Evolutionary conservation across 2,329 filamentous ascomycete genomes (phyloP).

Genomic region (Akanthomyces uredinophilus): DNA sequence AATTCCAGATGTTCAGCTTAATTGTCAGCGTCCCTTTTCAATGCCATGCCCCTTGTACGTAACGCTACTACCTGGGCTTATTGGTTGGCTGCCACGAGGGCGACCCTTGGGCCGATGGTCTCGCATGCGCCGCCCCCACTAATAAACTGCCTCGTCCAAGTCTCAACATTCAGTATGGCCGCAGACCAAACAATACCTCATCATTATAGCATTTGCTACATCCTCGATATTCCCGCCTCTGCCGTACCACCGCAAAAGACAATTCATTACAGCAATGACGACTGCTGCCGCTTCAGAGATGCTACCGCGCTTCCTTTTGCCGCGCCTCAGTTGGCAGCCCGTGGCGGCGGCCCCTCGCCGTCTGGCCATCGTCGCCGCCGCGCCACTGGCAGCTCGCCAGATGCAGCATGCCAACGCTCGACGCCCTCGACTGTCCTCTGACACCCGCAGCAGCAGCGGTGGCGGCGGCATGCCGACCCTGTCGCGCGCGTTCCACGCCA

Average conservation of each 20-base stretch:
- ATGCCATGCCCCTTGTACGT: not conserved
- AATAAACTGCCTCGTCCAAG: conserved; percentile 5
- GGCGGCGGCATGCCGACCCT: conserved; percentile 20
- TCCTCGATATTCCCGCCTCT: not conserved
- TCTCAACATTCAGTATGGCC: conserved; percentile 4
- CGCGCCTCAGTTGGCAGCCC: conserved; percentile 48
- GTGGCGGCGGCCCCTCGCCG: conserved; percentile 22
- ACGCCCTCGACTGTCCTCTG: conserved; percentile 18
- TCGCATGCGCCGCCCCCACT: conserved; percentile 9
- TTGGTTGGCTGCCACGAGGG: not conserved
- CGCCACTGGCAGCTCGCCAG: conserved; percentile 18
- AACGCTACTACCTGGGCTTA: not conserved
- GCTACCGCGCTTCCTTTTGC: conserved; percentile 50
- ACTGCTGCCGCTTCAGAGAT: conserved; percentile 30
- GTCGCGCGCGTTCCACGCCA: conserved; percentile 61
- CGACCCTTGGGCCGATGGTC: not conserved
- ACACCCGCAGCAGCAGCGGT: conserved; percentile 17
- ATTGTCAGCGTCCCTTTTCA: not conserved
- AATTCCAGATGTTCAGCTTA: not conserved
- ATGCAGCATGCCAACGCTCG: conserved; percentile 12
- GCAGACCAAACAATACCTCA: not conserved
- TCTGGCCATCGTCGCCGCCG: conserved; percentile 19
- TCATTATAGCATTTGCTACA: not conserved
- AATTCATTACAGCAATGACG: not conserved
- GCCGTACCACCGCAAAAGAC: not conserved